phyloP scores from a whole-genome alignment of 441 rosid species.

The Francoa sonchifolia region DNA sequence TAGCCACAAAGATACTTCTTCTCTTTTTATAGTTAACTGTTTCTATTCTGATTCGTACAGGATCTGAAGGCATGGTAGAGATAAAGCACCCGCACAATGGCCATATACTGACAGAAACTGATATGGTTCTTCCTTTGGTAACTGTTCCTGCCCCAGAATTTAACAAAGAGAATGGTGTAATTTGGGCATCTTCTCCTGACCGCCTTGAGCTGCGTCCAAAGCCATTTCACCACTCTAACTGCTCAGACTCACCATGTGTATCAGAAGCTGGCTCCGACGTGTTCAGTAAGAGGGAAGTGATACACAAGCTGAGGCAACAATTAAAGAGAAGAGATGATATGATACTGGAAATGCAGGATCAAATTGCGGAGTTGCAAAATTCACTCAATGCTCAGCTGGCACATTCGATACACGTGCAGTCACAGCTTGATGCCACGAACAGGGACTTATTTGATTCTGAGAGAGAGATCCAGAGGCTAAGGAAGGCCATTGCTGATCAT shows the following conservation, averaged over 20 bases:
- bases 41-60: too few species aligned
- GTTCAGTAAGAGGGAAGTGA: conserved; percentile 86
- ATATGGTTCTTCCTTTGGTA: conserved; percentile 56
- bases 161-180: conserved; percentile 55
- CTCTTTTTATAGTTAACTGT: too few species aligned
- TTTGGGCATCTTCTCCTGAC: conserved; percentile 82
- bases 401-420: conserved; percentile 59
- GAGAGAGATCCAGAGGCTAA: conserved; percentile 72
- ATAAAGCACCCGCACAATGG: conserved; percentile 31
- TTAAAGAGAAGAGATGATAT: conserved; percentile 89
- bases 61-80: conserved; percentile 36
- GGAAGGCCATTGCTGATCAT: conserved; percentile 84
- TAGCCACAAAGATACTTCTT: too few species aligned
- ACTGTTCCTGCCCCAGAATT: conserved; percentile 52
- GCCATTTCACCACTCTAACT: conserved; percentile 72
- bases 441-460: conserved; percentile 72
- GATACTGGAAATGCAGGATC: conserved; percentile 96
- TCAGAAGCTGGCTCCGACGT: conserved; percentile 94
- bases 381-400: conserved; percentile 51
- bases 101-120: conserved; percentile 36
- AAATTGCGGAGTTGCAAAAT: conserved; percentile 61
- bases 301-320: conserved; percentile 90
- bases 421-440: conserved; percentile 61
- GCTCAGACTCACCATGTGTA: conserved; percentile 90
- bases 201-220: conserved; percentile 77